Base-by-base conservation (phyloP, 805 yeast species). In the Wickerhamomyces pijperi region DNA sequence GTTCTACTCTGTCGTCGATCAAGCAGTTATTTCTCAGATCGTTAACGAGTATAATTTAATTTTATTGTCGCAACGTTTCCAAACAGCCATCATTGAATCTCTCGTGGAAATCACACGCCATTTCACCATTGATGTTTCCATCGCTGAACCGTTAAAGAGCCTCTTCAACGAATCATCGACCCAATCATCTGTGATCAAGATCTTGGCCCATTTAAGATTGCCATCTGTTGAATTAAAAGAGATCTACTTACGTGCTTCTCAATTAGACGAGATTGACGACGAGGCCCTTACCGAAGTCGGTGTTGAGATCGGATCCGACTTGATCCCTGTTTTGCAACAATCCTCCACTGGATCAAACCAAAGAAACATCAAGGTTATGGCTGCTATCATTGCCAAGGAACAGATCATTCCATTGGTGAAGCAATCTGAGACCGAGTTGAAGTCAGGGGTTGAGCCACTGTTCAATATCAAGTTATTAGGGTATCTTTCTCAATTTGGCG, bases 391-490 rank as follows among this genome's bases (percentile, higher is more conserved):
- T 9, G 46, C 54, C 23, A 37, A 48, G 36, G 59, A 49, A 23
- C 41, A 46, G 12, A 37, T 54, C 21, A 39, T 42, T 5, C 47
- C 56, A n/a, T 54, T 48, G 32, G 36, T 50, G 17, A 21, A 39
- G 4, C 38, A 20, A 2, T 45, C 54, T 37, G 53, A 54, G 29
- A 21, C 33, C 16, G 54, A 52, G 42, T 35, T 48, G 21, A 19
- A 44, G 4, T 20, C 37, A 2, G 49, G 42, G 14, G 37, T 41
- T 21, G 43, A 53, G 29, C 38, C 56, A 14, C 43, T 60, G 1
- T 69, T 67, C 47, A 58, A 59, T 34, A 53, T 63, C 33, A 67
- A 65, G 29, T 69, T 70, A 32, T 51, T 77, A 38, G 82, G 80
- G 4, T 65, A 67, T 41, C 59, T 72, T 23, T 69, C 73, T n/a